Base-by-base conservation (phyloP, 2,329 filamentous ascomycete species). In the Ciborinia camelliae region DNA sequence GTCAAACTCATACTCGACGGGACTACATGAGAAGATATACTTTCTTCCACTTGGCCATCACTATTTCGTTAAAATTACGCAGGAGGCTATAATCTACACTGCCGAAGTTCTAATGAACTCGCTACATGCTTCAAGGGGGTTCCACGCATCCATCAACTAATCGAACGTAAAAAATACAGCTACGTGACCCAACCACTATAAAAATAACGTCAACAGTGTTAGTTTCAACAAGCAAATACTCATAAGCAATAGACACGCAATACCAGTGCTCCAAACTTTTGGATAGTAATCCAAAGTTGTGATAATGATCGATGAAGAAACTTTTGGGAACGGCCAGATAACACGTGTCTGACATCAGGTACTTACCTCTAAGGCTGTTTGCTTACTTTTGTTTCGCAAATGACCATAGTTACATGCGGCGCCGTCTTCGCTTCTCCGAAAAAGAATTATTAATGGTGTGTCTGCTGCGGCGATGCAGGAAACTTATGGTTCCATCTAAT, bases 311-410 rank as follows among this genome's bases (percentile, higher is more conserved):
- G 20, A 53, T 7, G 35, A 32, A 61, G 47, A 52, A 51, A 30
- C 3, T 37, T n/a, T 14, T 47, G n/a, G 45, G 48, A 48, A 37
- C 26, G 9, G 54, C 4, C 41, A 43, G 4, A 58, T n/a, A 62
- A n/a, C 47, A 52, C 35, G 47, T 62, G 58, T 62, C 58, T 62
- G 35, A 52, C 14, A 39, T 62, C 47, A 52, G 47, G 58, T 23
- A n/a, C n/a, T n/a, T n/a, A n/a, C n/a, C n/a, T n/a, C n/a, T n/a
- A 52, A 23, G 58, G 58, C 47, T 62, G 35, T 37, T 50, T 48
- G 58, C 58, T 62, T 62, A 62, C 35, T 61, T 51, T n/a, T 32
- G 9, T 37, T 37, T 23, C n/a, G 20, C n/a, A 15, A 5, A 53
- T 53, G 32, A 53, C 12, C 20, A 37, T 53, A 23, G 12, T 53